Base-by-base conservation (phyloP, 2,329 filamentous ascomycete species). In the Dactylellina parvicollis region DNA sequence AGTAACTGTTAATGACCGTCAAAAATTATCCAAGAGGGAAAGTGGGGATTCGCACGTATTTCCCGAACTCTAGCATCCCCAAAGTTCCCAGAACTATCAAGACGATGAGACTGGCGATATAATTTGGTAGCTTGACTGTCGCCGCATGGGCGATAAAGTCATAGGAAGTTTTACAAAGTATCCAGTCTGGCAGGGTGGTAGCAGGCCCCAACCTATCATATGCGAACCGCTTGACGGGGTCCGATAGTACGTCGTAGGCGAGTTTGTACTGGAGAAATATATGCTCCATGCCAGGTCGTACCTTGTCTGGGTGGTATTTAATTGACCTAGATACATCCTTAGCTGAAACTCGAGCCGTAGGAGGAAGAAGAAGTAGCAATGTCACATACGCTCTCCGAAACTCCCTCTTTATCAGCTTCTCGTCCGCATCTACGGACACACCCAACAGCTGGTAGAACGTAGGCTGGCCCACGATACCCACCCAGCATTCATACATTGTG, bases 401-500 rank as follows among this genome's bases (percentile, higher is more conserved):
- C 60, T 89, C 88, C 20, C 89, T 90, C 81, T 96, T 95, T 79
- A 99, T 86, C 10, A 89, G 88, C 77, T 87, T 87, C 59, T 96
- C 92, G 59, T 86, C 85, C 9, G 90, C 90, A 65, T 85, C 81
- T 36, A 89, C 84, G 10, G 89, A 83, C 0, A 97, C 86, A 34
- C 88, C 88, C 0, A 99, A 86, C 75, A 90, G 86, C 49, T 86
- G 84, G 82, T 97, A 98, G 83, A 90, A 96, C 80, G 92, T 89
- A 16, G 90, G 88, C 0, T 85, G 83, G 46, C 85, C 83, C 75
- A 87, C 89, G 26, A 96, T 85, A 75, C 92, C 88, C 83, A 91
- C 88, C 84, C 96, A 91, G 78, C 92, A 90, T 82, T 98, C 94
- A 83, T 93, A 95, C 78, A 98, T 88, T 49, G 92, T 96, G 55